These are phyloP conservation scores for Leavenworthia alabamica DNA, from an alignment of 345 rosid species.

Conservation along the genomic window DNA sequence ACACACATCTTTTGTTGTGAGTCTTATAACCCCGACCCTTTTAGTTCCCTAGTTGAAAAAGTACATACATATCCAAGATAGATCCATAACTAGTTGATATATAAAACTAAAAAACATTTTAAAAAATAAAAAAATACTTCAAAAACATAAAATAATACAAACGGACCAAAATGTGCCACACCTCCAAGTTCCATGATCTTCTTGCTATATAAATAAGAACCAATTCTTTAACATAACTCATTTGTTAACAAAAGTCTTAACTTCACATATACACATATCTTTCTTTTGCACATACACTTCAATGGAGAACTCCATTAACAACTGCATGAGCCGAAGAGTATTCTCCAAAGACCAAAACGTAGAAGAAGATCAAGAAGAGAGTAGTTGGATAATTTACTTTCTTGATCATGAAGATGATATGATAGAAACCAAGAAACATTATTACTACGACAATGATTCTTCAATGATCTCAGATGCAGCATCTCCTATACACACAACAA, in stretches of 20 bases:
- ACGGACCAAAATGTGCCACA: slow-evolving; percentile 32
- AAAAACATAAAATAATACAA: not conserved
- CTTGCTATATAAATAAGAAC: slow-evolving; percentile 10
- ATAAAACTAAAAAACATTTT: not conserved
- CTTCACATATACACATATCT: not conserved
- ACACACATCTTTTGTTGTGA: slow-evolving; percentile 6
- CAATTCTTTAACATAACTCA: not conserved
- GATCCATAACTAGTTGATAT: slow-evolving; percentile 5
- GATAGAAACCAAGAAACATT: not conserved
- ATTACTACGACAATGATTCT: slow-evolving; percentile 14
- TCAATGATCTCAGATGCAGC: slow-evolving; percentile 32
- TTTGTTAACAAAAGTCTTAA: slow-evolving; percentile 15
- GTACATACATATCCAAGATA: not conserved
- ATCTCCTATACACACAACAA: slow-evolving; percentile 20
- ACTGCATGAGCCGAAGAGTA: slow-evolving; percentile 14
- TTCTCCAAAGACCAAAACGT: slow-evolving; percentile 20
- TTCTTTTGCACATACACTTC: slow-evolving; percentile 6
- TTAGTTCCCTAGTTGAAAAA: not conserved
- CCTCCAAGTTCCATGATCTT: slow-evolving; percentile 30
- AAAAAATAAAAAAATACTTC: not conserved
- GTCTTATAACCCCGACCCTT: not conserved
- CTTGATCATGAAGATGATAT: slow-evolving; percentile 22
- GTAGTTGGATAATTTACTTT: slow-evolving; percentile 29
- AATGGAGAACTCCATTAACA: slow-evolving; percentile 28
- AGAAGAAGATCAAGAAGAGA: slow-evolving; percentile 24